A percentile compares a stretch with the other conserved stretches of the same genome.
phyloP scores from a whole-genome alignment of 2,329 filamentous ascomycete species.

The Aspergillus niger region DNA sequence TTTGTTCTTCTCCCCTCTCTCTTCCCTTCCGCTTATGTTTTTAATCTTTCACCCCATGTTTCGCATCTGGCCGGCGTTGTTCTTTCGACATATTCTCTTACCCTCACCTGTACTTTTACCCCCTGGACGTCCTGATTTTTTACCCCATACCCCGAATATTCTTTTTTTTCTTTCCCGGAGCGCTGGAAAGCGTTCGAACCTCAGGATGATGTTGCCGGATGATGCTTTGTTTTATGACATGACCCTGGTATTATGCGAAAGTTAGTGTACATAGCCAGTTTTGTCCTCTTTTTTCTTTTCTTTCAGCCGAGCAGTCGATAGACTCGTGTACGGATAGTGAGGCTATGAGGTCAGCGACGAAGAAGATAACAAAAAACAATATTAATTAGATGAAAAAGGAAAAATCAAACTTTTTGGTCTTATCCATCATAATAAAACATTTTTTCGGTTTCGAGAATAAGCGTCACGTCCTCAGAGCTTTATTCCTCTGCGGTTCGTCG shows the following conservation, averaged over 20 bases:
- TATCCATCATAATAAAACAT: constrained; percentile 2
- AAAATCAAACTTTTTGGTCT: constrained; percentile 20
- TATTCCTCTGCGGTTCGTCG: constrained; percentile 31
- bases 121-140: constrained; percentile 18
- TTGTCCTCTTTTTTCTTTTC: constrained; percentile 20
- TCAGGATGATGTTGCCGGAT: constrained; percentile 26
- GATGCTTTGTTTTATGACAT: constrained; percentile 25
- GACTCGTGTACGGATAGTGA: constrained; percentile 40
- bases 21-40: constrained; percentile 11
- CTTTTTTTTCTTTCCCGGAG: constrained; percentile 9
- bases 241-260: constrained; percentile 29
- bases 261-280: constrained; percentile 43
- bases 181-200: constrained; percentile 19
- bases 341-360: constrained; percentile 40
- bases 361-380: constrained; percentile 33
- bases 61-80: constrained; percentile 41
- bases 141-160: constrained; percentile 9
- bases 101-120: constrained; percentile 32
- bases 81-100: constrained; percentile 22
- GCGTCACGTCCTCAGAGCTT: constrained; percentile 28
- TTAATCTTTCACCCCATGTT: constrained; percentile 21
- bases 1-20: constrained; percentile 22
- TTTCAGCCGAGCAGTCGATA: constrained; percentile 26
- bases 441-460: not conserved
- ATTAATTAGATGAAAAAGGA: constrained; percentile 34